A percentile compares a stretch with the other conserved stretches of the same genome.
phyloP scores from a whole-genome alignment of 768 basidiomycete genomes.

The Tulasnella sp. region DNA sequence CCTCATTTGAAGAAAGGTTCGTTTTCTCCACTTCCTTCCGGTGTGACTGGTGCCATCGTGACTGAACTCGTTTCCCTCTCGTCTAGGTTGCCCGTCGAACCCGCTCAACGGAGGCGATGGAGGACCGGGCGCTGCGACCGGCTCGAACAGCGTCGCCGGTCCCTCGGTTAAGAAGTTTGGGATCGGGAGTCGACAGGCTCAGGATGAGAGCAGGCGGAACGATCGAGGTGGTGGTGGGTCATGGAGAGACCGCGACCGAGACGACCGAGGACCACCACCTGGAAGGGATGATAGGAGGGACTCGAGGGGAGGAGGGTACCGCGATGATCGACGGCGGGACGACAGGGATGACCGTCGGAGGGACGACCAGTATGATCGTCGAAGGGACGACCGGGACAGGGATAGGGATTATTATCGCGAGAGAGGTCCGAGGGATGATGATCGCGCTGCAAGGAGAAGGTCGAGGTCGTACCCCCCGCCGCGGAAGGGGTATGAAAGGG shows the following conservation, averaged over 20 bases:
- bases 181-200: conserved; percentile 3
- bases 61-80: no score
- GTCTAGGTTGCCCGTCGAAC: conserved; percentile 18
- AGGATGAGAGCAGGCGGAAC: not conserved
- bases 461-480: conserved; percentile 3
- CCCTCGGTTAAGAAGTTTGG: conserved; percentile 1
- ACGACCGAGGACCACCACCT: conserved; percentile 15
- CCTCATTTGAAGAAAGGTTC: conserved; percentile 85
- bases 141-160: conserved; percentile 5
- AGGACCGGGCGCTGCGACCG: not conserved
- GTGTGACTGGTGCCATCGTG: no score
- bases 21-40: not conserved
- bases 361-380: conserved; percentile 11
- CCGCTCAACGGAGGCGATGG: conserved; percentile 4
- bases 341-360: not conserved
- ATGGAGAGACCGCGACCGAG: conserved; percentile 15
- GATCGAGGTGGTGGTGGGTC: not conserved
- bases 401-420: conserved; percentile 15
- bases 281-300: conserved; percentile 6
- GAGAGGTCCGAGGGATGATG: conserved; percentile 12
- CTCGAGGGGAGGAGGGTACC: not conserved
- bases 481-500: not conserved
- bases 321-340: not conserved
- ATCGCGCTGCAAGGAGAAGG: not conserved
- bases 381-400: conserved; percentile 14